Base-by-base conservation (phyloP, 345 rosid genomes). In the Euphorbia pulcherrima region DNA sequence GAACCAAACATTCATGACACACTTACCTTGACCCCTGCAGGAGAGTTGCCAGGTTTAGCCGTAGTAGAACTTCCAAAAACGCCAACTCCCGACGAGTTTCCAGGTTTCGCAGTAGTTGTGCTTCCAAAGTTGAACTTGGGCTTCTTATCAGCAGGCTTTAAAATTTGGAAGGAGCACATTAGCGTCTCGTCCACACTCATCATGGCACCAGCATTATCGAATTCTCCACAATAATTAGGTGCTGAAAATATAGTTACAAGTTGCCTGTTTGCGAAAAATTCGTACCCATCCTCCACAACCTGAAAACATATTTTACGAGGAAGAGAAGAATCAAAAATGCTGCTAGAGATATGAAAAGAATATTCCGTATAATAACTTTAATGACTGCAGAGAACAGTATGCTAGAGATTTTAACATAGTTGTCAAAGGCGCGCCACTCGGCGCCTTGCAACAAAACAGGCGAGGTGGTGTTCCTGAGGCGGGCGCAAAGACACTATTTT, bases 251-350 rank as follows among this genome's bases (percentile, higher is more conserved):
- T 82, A 62, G 95, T 92, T 59, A 92, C 85, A 0, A 92, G 92
- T 74, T 84, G 78, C 72, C 84, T 80, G 63, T 82, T 75, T 26
- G 90, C 95, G 35, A 90, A 92, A 77, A 92, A 88, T 81, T 92
- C 92, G 28, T 78, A 92, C 65, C 98, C 98, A 56, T 92, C 96
- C 83, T 92, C 90, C 71, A 90, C 92, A 50, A 92, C 98, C 96
- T 89, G 85, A 69, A 69, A 72, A n/a, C n/a, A 16, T 13, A 70
- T 23, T 46, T 33, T 58, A 44, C 47, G 33, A 44, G 16, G 33
- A 28, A 54, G 35, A 16, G 11, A 16, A 0, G 14, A 26, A 26
- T 53, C 1, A 10, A 2, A 30, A 17, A n/a, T 12, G 20, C 37
- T 28, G 18, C 21, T 44, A 35, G 59, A 21, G 30, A 72, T 57